These are phyloP conservation scores for Solanum boliviense DNA, from an alignment of 257 asterid species.

Conservation along the genomic window DNA sequence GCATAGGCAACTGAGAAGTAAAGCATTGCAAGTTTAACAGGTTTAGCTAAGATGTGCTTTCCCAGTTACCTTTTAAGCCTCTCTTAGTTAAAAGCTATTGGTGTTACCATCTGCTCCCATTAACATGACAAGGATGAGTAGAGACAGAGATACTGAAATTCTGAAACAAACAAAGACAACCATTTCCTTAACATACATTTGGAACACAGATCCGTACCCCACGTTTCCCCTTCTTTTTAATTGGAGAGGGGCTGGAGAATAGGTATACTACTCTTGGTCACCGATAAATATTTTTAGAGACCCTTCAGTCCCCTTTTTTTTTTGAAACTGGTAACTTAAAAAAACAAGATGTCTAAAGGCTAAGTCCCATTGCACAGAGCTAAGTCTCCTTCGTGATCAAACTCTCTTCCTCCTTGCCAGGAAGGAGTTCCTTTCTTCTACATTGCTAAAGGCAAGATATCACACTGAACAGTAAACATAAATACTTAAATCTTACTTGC, in stretches of 20 bases:
- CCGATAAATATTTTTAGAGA: neutral
- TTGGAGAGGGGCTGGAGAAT: neutral
- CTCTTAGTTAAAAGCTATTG: neutral
- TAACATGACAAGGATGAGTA: neutral
- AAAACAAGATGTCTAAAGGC: neutral
- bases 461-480: neutral
- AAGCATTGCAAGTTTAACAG: neutral
- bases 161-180: neutral
- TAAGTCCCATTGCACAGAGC: neutral
- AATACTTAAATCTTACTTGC: neutral
- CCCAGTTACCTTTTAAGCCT: neutral
- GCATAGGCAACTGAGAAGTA: neutral
- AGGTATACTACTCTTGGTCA: neutral
- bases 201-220: neutral
- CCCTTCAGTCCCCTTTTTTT: neutral
- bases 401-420: neutral
- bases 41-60: neutral
- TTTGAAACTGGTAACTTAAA: neutral
- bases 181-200: neutral
- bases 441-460: neutral
- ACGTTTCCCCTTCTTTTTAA: neutral
- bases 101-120: neutral
- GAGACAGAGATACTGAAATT: neutral
- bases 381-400: neutral
- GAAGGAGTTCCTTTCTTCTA: neutral